Conservation (phyloP, 257 asterid genomes). For the Solanum rostratum region DNA sequence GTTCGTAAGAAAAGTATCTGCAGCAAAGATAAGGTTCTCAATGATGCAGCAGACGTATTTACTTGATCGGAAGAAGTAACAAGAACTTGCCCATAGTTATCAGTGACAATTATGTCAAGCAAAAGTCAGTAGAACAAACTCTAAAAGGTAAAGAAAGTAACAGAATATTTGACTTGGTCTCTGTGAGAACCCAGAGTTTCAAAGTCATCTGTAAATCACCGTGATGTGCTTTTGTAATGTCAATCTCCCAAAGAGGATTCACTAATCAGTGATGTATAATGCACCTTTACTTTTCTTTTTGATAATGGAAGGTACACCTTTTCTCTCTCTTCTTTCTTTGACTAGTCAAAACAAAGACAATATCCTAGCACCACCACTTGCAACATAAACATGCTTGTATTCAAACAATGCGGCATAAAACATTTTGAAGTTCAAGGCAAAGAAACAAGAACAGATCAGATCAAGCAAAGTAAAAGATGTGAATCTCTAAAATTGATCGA, state of each 20-base stretch:
- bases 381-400: neutral
- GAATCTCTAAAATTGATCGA: neutral
- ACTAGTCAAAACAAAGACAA: neutral
- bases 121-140: neutral
- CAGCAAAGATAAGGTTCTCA: constrained; percentile 3
- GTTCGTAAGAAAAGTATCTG: constrained; percentile 99
- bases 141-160: neutral
- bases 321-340: neutral
- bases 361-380: neutral
- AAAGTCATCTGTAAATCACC: neutral
- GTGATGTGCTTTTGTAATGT: neutral
- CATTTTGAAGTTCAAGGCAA: neutral
- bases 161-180: neutral
- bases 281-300: neutral
- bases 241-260: neutral
- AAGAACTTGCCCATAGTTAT: neutral
- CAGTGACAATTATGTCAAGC: neutral
- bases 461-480: neutral
- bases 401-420: neutral
- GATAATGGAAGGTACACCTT: neutral
- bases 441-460: neutral
- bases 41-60: neutral
- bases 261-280: neutral
- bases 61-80: neutral
- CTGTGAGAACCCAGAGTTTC: neutral